Percentiles rank a stretch among this genome's conserved stretches.
phyloP scores from a whole-genome alignment of 129 eudicot species.

The Heracleum sosnowskyi region DNA sequence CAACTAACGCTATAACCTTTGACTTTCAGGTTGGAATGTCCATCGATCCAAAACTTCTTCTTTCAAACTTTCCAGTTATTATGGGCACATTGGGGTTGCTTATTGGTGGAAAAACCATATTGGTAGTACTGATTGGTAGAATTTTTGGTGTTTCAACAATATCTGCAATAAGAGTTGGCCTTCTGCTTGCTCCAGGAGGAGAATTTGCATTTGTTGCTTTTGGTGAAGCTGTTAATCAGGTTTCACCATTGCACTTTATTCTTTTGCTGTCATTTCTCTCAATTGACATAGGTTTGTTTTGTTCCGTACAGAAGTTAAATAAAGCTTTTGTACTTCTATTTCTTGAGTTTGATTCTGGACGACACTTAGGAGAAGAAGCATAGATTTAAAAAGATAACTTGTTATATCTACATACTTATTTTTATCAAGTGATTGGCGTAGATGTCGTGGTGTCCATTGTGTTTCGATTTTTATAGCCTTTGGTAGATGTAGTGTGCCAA shows the following conservation, averaged over 20 bases:
- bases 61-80: conserved; percentile 86
- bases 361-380: neutral
- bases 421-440: neutral
- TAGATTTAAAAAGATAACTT: neutral
- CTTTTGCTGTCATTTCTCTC: conserved; percentile 2
- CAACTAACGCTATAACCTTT: conserved; percentile 5
- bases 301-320: neutral
- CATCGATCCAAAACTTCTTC: conserved; percentile 91
- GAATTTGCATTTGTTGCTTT: conserved; percentile 99
- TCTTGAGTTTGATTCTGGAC: neutral
- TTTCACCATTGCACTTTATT: conserved; percentile 1
- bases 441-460: neutral
- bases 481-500: neutral
- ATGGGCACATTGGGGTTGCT: conserved; percentile 77
- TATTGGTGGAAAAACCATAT: conserved; percentile 76
- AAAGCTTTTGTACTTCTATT: neutral
- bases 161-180: conserved; percentile 91
- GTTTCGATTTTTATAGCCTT: neutral
- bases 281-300: neutral
- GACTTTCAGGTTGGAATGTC: conserved; percentile 96
- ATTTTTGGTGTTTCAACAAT: conserved; percentile 77
- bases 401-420: neutral
- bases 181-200: conserved; percentile 98
- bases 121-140: conserved; percentile 78
- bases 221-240: conserved; percentile 99